Percentiles rank a stretch among this genome's conserved stretches.
phyloP scores from a whole-genome alignment of 768 basidiomycete species.

The Phylloporus sp. region DNA sequence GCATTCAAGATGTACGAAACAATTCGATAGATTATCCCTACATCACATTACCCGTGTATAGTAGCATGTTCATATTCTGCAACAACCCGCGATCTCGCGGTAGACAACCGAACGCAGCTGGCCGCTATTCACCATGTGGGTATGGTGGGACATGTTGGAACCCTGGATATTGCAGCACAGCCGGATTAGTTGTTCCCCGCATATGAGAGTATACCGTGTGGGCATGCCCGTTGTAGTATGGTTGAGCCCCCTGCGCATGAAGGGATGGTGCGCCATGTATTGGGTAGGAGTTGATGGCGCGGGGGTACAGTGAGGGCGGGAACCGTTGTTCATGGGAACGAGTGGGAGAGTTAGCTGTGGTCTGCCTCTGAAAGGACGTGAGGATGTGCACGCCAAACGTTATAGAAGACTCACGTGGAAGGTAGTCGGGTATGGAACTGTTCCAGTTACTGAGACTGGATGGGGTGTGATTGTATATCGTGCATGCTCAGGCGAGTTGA shows the following conservation, averaged over 20 bases:
- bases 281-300: constrained; percentile 15
- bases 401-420: constrained; percentile 17
- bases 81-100: background rate
- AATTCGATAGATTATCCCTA: constrained; percentile 48
- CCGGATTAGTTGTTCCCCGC: constrained; percentile 17
- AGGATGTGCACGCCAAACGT: background rate
- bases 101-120: background rate
- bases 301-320: constrained; percentile 23
- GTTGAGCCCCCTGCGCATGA: constrained; percentile 20
- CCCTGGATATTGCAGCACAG: constrained; percentile 22
- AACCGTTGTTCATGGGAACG: constrained; percentile 24
- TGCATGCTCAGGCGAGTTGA: constrained; percentile 12
- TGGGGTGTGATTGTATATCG: constrained; percentile 18
- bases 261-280: constrained; percentile 16
- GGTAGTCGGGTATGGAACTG: constrained; percentile 22
- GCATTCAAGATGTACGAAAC: constrained; percentile 74
- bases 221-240: constrained; percentile 24
- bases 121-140: constrained; percentile 25
- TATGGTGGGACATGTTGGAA: constrained; percentile 28
- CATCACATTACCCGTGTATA: constrained; percentile 23
- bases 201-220: constrained; percentile 28
- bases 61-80: constrained; percentile 9
- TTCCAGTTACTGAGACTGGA: constrained; percentile 11
- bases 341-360: constrained; percentile 11
- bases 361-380: constrained; percentile 6